phyloP scores from a whole-genome alignment of 352 stramenopile species.

The Pythium grandisporangium region DNA sequence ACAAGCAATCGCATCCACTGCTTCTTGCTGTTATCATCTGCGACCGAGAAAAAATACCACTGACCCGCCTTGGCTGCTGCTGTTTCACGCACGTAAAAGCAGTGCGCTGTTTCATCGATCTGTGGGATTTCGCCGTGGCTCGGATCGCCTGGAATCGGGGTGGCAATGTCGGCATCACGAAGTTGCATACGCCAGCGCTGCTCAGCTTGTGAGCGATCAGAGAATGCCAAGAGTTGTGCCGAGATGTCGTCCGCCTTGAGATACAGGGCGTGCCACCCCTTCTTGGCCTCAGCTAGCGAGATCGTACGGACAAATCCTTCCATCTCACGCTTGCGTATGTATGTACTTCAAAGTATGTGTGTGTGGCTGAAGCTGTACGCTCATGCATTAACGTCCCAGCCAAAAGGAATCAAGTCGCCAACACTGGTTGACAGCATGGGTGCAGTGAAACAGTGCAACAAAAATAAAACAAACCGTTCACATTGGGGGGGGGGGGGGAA shows the following conservation, averaged over 20 bases:
- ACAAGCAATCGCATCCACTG: conserved; percentile 37
- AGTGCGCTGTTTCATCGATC: conserved; percentile 37
- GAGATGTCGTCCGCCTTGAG: conserved; percentile 63
- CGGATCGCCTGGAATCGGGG: conserved; percentile 37
- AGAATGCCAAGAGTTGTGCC: conserved; percentile 45
- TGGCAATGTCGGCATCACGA: conserved; percentile 40
- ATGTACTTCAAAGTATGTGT: too few species aligned
- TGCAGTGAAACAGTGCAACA: too few species aligned
- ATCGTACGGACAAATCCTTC: conserved; percentile 37
- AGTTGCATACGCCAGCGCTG: conserved; percentile 41
- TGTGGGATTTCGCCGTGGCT: conserved; percentile 27
- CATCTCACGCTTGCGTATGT: too few species aligned
- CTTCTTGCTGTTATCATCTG: conserved; percentile 39
- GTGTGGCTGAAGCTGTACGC: too few species aligned
- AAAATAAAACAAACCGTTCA: too few species aligned
- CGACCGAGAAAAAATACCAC: conserved; percentile 25
- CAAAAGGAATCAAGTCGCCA: too few species aligned
- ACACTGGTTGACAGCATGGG: too few species aligned
- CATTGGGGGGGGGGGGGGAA: too few species aligned
- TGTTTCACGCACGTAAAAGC: conserved; percentile 47
- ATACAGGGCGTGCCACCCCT: conserved; percentile 38
- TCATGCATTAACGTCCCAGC: too few species aligned
- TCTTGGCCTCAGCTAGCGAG: conserved; percentile 20
- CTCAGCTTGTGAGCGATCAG: conserved; percentile 31
- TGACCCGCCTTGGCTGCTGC: conserved; percentile 18